These are phyloP conservation scores for Colletotrichum tabaci DNA, from an alignment of 2,329 filamentous ascomycete genomes.

Conservation along the genomic window DNA sequence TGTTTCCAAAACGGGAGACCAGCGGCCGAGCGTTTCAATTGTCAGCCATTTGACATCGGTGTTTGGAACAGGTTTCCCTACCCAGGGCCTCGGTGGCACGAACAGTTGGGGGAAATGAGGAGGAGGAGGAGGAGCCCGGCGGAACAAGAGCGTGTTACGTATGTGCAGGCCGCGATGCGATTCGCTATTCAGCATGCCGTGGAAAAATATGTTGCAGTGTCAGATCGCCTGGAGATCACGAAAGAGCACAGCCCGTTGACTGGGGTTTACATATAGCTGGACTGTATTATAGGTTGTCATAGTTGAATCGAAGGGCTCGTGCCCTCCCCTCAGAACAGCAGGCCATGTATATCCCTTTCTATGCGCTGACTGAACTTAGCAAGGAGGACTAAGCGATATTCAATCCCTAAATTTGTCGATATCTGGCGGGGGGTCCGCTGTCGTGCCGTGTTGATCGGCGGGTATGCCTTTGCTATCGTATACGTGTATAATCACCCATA, in stretches of 20 bases:
- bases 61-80: conserved; percentile 13
- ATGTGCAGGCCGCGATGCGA: conserved; percentile 23
- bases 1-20: conserved; percentile 6
- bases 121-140: conserved; percentile 8
- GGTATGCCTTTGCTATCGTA: not conserved
- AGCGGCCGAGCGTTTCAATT: conserved; percentile 31
- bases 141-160: not conserved
- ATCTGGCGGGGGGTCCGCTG: not conserved
- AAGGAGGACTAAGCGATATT: not conserved
- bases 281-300: not conserved
- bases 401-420: conserved; percentile 4
- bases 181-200: conserved; percentile 25
- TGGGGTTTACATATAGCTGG: conserved; percentile 11
- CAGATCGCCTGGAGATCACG: conserved; percentile 28
- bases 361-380: conserved; percentile 22
- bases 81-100: conserved; percentile 31
- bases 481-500: not conserved
- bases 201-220: conserved; percentile 30
- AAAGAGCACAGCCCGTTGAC: conserved; percentile 24
- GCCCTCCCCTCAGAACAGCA: conserved; percentile 1
- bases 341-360: conserved; percentile 3
- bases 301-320: not conserved
- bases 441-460: not conserved
- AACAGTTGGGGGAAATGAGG: conserved; percentile 31
- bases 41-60: conserved; percentile 38